Conservation (phyloP, 2,329 filamentous ascomycete species). For the Neonectria neomacrospora region DNA sequence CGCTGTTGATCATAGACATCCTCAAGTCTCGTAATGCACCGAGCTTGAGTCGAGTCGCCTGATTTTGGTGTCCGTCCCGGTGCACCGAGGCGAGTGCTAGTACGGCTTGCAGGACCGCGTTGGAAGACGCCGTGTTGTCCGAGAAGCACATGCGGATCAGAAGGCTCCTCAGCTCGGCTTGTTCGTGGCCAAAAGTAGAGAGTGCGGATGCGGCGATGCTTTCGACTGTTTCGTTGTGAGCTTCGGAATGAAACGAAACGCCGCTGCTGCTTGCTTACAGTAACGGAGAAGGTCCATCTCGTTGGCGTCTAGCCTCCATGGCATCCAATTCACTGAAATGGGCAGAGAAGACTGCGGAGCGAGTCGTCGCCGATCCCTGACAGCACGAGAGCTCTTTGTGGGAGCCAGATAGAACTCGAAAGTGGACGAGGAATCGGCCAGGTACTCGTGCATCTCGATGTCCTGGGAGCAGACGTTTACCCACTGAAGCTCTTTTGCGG, state of each 20-base stretch:
- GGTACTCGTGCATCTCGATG: background rate
- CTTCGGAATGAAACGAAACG: background rate
- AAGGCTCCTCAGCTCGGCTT: background rate
- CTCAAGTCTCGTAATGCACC: background rate
- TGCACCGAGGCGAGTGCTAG: background rate
- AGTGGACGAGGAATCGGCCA: background rate
- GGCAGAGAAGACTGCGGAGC: background rate
- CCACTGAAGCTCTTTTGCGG: background rate
- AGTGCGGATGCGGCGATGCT: background rate
- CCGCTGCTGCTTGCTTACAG: background rate
- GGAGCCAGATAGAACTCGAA: background rate
- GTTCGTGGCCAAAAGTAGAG: background rate
- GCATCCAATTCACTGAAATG: background rate
- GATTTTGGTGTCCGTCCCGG: background rate
- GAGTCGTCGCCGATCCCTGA: background rate
- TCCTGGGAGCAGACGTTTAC: background rate
- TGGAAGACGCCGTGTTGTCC: background rate
- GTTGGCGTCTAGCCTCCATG: background rate
- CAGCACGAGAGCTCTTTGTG: background rate
- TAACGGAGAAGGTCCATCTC: background rate
- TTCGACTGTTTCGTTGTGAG: background rate
- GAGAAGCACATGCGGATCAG: background rate
- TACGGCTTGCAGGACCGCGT: background rate
- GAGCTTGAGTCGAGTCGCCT: background rate
- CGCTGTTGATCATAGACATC: background rate